Base-by-base conservation (phyloP, 441 rosid species). In the Mallotus japonicus region DNA sequence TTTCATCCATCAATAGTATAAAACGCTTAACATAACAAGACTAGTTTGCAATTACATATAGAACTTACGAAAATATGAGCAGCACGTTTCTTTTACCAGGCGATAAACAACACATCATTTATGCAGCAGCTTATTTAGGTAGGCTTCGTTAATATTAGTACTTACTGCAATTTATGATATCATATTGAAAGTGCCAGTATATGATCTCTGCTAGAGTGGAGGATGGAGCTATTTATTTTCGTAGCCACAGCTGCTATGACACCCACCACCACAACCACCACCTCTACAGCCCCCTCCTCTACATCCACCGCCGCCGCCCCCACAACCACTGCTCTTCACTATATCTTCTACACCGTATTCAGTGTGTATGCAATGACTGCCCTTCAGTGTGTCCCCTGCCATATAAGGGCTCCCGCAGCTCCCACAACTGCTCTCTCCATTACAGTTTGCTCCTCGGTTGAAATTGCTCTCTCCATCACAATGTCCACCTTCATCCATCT, bases 231-330 rank as follows among this genome's bases (percentile, higher is more conserved):
- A 55, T 55, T 42, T 42, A 20, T 14, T 65, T 19, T 15, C 24
- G 1, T 65, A 55, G 22, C 70, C 58, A 8, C 62, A 55, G 34
- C 72, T 9, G 7, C 72, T 37, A 10, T 54, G 47, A 24, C 71
- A 34, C 55, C 44, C 42, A 0, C 71, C 32, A 28, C 32, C 70
- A 28, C 59, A 20, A 56, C 28, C 12, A 56, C 60, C 61, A 20
- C 58, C 58, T 54, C 22, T 11, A 57, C 61, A 57, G 32, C 61
- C 5, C 32, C 67, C 51, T 22, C 69, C 69, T 22, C 69, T 20
- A 9, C 40, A 57, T 11, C 70, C 19, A 4, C 71, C 51, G 9
- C 71, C 62, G 4, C 61, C 2, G 14, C 72, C 70, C 8, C 70
- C 44, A 22, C 49, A 46, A 69, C 20, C 20, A 42, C 55, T 8